phyloP scores from a whole-genome alignment of 2,329 filamentous ascomycete genomes.

The Alternaria metachromatica region DNA sequence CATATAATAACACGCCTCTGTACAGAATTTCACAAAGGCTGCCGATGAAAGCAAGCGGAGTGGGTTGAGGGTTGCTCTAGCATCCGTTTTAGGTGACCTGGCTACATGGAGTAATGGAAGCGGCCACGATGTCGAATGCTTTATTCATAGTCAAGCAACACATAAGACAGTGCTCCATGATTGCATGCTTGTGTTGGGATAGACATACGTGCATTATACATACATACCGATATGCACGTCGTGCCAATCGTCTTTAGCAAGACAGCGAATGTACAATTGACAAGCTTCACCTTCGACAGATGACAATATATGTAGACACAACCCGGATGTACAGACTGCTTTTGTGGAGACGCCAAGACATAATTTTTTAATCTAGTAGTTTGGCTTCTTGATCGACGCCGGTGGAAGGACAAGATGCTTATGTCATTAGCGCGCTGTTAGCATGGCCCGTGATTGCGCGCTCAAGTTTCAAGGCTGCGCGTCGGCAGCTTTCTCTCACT shows the following conservation, averaged over 20 bases:
- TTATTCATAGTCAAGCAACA: neutral
- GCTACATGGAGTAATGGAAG: constrained; percentile 20
- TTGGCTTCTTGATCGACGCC: neutral
- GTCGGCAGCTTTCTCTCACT: constrained; percentile 21
- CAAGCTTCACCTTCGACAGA: neutral
- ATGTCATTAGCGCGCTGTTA: constrained; percentile 17
- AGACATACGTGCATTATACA: neutral
- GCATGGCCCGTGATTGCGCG: constrained; percentile 28
- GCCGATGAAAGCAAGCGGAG: constrained; percentile 12
- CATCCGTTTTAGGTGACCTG: constrained; percentile 38
- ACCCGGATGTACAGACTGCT: neutral
- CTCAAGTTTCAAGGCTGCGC: constrained; percentile 15
- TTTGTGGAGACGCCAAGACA: constrained; percentile 5
- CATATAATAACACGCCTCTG: constrained; percentile 11
- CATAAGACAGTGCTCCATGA: neutral
- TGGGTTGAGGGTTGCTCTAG: constrained; percentile 20
- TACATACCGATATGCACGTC: neutral
- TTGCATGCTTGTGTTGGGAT: neutral
- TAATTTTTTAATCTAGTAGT: constrained; percentile 1
- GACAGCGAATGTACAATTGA: neutral
- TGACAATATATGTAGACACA: neutral
- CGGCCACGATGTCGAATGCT: constrained; percentile 37
- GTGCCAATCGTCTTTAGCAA: neutral
- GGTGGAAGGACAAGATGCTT: neutral
- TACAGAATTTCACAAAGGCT: constrained; percentile 4